Conservation (phyloP, 2,329 filamentous ascomycete genomes). For the Clarireedia hainanense region DNA sequence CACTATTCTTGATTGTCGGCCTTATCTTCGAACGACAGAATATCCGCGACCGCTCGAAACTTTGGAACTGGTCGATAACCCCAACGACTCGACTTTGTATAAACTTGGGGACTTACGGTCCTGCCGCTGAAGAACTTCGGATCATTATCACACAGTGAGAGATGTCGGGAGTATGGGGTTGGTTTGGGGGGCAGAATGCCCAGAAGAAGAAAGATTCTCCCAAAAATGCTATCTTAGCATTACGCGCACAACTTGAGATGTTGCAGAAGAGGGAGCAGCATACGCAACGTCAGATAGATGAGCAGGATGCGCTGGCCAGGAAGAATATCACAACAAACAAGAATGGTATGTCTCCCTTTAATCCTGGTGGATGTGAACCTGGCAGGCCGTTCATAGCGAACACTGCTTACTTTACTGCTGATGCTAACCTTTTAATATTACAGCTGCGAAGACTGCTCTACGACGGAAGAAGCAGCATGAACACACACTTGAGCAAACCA, state of each 20-base stretch:
- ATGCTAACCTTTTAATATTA: slow-evolving; percentile 11
- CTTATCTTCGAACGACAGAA: not conserved
- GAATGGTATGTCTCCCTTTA: slow-evolving; percentile 55
- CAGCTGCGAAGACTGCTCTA: slow-evolving; percentile 84
- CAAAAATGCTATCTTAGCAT: slow-evolving; percentile 88
- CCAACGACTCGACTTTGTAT: not conserved
- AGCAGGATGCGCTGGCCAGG: slow-evolving; percentile 80
- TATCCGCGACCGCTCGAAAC: slow-evolving; percentile 3
- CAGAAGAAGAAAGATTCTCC: slow-evolving; percentile 88
- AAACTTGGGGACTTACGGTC: slow-evolving; percentile 7
- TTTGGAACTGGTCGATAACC: not conserved
- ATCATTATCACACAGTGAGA: slow-evolving; percentile 23
- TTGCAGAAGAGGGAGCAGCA: slow-evolving; percentile 93
- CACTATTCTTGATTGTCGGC: slow-evolving; percentile 15
- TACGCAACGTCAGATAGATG: slow-evolving; percentile 82
- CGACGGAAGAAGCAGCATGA: slow-evolving; percentile 93
- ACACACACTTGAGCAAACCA: slow-evolving; percentile 84
- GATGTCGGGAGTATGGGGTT: slow-evolving; percentile 70
- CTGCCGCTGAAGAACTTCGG: slow-evolving; percentile 8
- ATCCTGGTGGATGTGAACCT: not conserved
- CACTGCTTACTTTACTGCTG: not conserved
- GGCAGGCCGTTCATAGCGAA: not conserved
- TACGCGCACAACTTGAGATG: slow-evolving; percentile 92
- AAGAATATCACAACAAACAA: slow-evolving; percentile 89
- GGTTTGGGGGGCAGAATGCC: slow-evolving; percentile 79